Percentiles rank a stretch among this genome's conserved stretches.
Evolutionary conservation across 257 asterid species (phyloP).

Genomic region (Linaria vulgaris): DNA sequence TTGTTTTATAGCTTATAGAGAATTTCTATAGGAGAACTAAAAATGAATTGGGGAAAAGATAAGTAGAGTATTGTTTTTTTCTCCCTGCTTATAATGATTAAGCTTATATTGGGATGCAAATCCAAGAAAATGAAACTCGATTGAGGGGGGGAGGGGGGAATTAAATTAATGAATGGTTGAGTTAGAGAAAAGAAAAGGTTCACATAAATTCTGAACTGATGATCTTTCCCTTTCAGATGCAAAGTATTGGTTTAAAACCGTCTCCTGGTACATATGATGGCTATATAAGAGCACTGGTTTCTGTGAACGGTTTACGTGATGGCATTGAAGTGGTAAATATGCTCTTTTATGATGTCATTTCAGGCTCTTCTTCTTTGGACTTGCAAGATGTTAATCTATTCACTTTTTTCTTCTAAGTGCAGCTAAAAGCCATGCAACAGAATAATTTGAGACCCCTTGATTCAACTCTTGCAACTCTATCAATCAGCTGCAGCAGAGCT

Average conservation of each 20-base stretch:
- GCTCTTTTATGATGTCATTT: slow-evolving; percentile 17
- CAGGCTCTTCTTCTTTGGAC: slow-evolving; percentile 18
- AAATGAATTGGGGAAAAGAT: not conserved
- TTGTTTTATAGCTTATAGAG: not conserved
- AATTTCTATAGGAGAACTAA: not conserved
- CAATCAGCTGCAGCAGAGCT: slow-evolving; percentile 73
- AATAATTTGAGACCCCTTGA: slow-evolving; percentile 66
- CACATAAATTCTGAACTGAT: slow-evolving; percentile 9
- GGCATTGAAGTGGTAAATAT: slow-evolving; percentile 73
- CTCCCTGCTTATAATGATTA: too few species aligned
- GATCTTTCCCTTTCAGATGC: slow-evolving; percentile 57
- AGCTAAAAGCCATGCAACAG: slow-evolving; percentile 73
- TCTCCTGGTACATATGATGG: slow-evolving; percentile 62
- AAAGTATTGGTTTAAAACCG: slow-evolving; percentile 73
- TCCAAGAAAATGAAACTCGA: too few species aligned
- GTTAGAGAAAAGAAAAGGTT: not conserved
- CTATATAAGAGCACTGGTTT: slow-evolving; percentile 57
- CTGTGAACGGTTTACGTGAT: slow-evolving; percentile 48
- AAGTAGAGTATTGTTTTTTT: not conserved
- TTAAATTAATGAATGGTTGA: slow-evolving; percentile 6
- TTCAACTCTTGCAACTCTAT: slow-evolving; percentile 70
- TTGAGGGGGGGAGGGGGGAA: too few species aligned
- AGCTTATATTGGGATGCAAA: too few species aligned
- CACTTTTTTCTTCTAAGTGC: slow-evolving; percentile 37
- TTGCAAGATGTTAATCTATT: slow-evolving; percentile 15